These are phyloP conservation scores for Boletus pseudopeckii DNA, from an alignment of 768 basidiomycete genomes.

Conservation along the genomic window DNA sequence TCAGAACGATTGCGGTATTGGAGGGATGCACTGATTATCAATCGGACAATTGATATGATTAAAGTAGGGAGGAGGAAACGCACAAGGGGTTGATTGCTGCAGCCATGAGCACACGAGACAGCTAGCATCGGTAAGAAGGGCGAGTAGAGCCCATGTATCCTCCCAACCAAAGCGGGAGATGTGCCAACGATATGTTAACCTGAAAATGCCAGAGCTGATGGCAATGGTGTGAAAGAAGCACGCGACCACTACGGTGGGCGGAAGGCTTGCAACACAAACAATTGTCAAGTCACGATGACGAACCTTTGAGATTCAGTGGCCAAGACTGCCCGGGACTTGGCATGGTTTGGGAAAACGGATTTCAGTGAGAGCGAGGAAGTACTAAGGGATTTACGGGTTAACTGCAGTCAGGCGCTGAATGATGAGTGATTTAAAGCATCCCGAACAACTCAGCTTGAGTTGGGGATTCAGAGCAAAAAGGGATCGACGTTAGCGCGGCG, in stretches of 20 bases:
- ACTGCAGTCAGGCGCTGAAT: not conserved
- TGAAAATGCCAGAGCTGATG: slow-evolving; percentile 13
- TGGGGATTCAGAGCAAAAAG: too few relatives aligned
- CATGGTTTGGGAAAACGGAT: slow-evolving; percentile 3
- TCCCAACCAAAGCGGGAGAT: slow-evolving; percentile 18
- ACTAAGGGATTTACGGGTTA: not conserved
- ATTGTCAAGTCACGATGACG: not conserved
- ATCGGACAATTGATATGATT: not conserved
- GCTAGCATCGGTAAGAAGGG: slow-evolving; percentile 13
- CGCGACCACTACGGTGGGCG: not conserved
- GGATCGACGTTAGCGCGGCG: too few relatives aligned
- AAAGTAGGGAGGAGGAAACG: not conserved
- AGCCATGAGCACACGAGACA: slow-evolving; percentile 6
- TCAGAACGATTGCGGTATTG: not conserved
- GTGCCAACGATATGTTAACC: slow-evolving; percentile 10
- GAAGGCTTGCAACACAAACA: not conserved
- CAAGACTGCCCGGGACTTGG: slow-evolving; percentile 15
- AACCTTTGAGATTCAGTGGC: slow-evolving; percentile 15
- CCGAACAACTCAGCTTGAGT: not conserved
- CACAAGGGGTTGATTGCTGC: slow-evolving; percentile 3
- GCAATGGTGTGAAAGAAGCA: slow-evolving; percentile 9
- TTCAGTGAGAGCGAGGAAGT: not conserved
- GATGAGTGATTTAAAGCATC: not conserved
- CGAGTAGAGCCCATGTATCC: slow-evolving; percentile 14
- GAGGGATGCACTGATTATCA: not conserved